phyloP scores from a whole-genome alignment of 176 grass and related monocot genomes.

The Triticum monococcum region DNA sequence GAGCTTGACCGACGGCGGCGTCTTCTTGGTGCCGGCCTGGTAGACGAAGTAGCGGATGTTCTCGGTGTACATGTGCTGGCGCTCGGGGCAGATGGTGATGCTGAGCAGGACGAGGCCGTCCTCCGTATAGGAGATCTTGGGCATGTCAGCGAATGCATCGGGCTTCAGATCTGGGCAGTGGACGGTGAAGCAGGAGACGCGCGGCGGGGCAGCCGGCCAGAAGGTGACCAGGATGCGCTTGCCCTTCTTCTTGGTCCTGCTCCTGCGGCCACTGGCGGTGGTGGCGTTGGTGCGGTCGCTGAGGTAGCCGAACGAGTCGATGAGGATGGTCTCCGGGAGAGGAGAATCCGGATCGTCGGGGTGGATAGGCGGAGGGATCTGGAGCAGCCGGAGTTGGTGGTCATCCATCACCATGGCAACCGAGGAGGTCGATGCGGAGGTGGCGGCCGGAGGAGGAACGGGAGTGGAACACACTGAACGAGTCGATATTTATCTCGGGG shows the following conservation, averaged over 20 bases:
- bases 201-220: not conserved
- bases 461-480: no score
- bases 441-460: no score
- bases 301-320: conserved; percentile 2
- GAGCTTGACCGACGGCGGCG: not conserved
- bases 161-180: not conserved
- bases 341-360: not conserved
- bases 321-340: not conserved
- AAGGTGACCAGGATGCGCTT: not conserved
- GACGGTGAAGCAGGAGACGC: not conserved
- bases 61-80: not conserved
- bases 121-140: not conserved
- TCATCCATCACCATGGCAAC: not conserved
- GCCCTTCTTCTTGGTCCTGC: not conserved
- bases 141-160: not conserved
- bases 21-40: not conserved
- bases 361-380: not conserved
- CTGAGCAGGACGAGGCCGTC: not conserved
- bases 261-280: not conserved
- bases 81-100: not conserved
- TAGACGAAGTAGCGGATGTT: not conserved
- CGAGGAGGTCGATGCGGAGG: not conserved
- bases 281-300: not conserved
- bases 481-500: no score
- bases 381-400: not conserved